Percentiles rank a stretch among this genome's conserved stretches.
phyloP scores from a whole-genome alignment of 2,329 filamentous ascomycete genomes.

The Nemania sp. region DNA sequence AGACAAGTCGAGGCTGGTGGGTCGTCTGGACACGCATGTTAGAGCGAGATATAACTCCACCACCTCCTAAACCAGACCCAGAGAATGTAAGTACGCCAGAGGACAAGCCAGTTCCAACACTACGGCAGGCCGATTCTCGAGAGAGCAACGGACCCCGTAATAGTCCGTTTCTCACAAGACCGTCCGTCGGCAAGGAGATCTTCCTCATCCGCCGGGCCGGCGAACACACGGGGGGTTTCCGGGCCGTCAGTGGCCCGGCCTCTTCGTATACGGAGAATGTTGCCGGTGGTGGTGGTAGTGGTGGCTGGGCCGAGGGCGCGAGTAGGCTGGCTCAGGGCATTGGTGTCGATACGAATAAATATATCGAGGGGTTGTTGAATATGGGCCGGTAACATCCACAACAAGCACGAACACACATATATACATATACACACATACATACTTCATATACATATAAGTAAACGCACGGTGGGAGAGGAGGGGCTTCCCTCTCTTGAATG shows the following conservation, averaged over 20 bases:
- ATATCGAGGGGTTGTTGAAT: conserved; percentile 73
- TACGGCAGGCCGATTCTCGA: conserved; percentile 19
- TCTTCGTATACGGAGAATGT: conserved; percentile 41
- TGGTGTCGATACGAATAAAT: conserved; percentile 74
- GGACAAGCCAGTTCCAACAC: not conserved
- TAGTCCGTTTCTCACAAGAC: conserved; percentile 15
- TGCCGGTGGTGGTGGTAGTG: too few relatives aligned
- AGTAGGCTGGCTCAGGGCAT: conserved; percentile 70
- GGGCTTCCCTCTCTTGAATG: too few relatives aligned
- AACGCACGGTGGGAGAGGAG: too few relatives aligned
- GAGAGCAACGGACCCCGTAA: conserved; percentile 15
- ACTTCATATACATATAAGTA: too few relatives aligned
- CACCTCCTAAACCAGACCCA: not conserved
- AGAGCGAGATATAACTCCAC: conserved; percentile 33
- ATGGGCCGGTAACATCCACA: conserved; percentile 42
- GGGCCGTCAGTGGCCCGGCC: conserved; percentile 36
- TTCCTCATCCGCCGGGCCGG: conserved; percentile 63
- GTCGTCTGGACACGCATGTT: conserved; percentile 66
- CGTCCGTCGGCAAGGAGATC: conserved; percentile 58
- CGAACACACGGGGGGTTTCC: conserved; percentile 49
- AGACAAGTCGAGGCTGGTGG: conserved; percentile 71
- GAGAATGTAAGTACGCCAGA: not conserved
- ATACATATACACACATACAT: not conserved
- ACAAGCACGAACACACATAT: too few relatives aligned
- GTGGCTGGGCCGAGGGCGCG: conserved; percentile 57